These are phyloP conservation scores for Sicyos edulis DNA, from an alignment of 306 rosid species.

Conservation along the genomic window DNA sequence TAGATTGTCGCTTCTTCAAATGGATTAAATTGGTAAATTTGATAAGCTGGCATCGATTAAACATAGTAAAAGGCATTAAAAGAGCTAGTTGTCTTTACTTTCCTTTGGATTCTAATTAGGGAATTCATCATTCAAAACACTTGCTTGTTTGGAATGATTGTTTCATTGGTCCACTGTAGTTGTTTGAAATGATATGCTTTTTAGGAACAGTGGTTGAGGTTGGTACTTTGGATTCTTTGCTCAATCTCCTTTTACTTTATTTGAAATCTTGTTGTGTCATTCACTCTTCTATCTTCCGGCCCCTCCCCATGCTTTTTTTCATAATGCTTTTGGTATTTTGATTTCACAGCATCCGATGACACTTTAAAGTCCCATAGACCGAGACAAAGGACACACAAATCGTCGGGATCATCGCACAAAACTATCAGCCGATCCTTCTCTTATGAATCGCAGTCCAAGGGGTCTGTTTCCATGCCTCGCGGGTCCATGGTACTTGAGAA, in stretches of 20 bases:
- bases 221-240: conserved; percentile 81
- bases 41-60: conserved; percentile 6
- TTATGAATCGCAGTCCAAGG: conserved; percentile 86
- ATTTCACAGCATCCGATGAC: conserved; percentile 86
- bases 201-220: conserved; percentile 31
- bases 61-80: conserved; percentile 1
- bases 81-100: conserved; percentile 12
- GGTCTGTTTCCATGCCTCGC: conserved; percentile 74
- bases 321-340: conserved; percentile 35
- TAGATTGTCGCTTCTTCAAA: neutral
- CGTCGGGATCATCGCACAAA: conserved; percentile 85
- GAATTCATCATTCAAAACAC: conserved; percentile 16
- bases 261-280: conserved; percentile 30
- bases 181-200: conserved; percentile 16
- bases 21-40: neutral
- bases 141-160: neutral
- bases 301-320: conserved; percentile 27
- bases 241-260: conserved; percentile 48
- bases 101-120: neutral
- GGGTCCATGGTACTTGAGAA: conserved; percentile 64
- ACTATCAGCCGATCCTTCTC: conserved; percentile 84
- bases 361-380: conserved; percentile 86
- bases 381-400: conserved; percentile 82
- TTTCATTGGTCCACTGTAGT: conserved; percentile 19
- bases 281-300: conserved; percentile 30